Conservation (phyloP, 805 yeast genomes). For the Clavispora asparagi region DNA sequence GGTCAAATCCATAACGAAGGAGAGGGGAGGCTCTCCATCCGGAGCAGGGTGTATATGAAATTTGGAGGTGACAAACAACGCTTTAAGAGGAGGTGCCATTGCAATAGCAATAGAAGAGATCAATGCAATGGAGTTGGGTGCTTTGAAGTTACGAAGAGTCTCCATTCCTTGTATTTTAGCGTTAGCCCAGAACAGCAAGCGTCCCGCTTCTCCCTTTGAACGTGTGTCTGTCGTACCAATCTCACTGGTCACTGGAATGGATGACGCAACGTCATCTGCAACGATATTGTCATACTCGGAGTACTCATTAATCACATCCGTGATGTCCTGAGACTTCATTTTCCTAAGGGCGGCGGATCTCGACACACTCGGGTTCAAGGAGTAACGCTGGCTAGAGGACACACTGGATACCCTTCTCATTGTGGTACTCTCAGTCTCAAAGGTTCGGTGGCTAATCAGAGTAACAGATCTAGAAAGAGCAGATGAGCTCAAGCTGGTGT, state of each 20-base stretch:
- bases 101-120: conserved; percentile 60
- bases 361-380: conserved; percentile 12
- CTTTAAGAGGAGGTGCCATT: conserved; percentile 70
- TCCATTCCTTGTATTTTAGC: background rate
- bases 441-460: background rate
- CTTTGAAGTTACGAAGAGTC: conserved; percentile 42
- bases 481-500: background rate
- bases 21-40: conserved; percentile 76
- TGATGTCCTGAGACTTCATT: conserved; percentile 29
- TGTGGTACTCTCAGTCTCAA: too few species aligned
- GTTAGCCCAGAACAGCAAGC: background rate
- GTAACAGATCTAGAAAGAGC: background rate
- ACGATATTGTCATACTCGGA: conserved; percentile 41
- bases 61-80: conserved; percentile 49
- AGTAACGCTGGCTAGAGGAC: conserved; percentile 4
- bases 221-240: conserved; percentile 1
- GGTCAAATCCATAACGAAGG: conserved; percentile 78
- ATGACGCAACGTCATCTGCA: conserved; percentile 14
- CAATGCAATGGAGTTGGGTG: conserved; percentile 74
- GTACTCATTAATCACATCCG: conserved; percentile 39
- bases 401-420: background rate
- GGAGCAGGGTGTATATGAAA: conserved; percentile 71
- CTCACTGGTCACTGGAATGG: conserved; percentile 20
- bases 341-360: conserved; percentile 22
- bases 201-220: background rate